Evolutionary conservation across 306 rosid species (phyloP).

Genomic region (Crataegus laevigata): DNA sequence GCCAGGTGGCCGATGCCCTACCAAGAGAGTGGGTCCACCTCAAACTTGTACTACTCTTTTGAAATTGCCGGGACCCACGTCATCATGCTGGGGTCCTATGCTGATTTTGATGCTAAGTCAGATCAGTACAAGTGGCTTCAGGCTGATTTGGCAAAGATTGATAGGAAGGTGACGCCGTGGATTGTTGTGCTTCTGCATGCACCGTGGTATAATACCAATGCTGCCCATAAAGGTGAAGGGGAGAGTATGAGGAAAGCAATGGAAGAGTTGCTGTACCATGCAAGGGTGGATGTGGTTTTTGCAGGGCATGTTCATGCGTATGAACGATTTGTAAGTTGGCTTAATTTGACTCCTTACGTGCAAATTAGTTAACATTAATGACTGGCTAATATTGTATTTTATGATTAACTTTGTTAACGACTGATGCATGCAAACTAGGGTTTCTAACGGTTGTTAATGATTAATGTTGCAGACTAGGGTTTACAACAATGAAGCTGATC

Average conservation of each 20-base stretch:
- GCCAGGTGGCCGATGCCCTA: conserved; percentile 68
- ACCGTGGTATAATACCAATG: conserved; percentile 73
- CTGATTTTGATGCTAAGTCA: conserved; percentile 33
- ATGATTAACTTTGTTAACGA: neutral
- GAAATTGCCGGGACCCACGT: conserved; percentile 39
- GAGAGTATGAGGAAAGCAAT: conserved; percentile 61
- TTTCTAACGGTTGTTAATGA: neutral
- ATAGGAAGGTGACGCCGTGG: conserved; percentile 55
- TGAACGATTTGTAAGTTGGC: conserved; percentile 58
- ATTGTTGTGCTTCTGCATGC: conserved; percentile 52
- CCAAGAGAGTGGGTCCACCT: conserved; percentile 48
- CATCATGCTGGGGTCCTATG: conserved; percentile 64
- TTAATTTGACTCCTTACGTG: neutral
- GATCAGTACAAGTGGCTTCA: conserved; percentile 53
- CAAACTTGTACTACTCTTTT: conserved; percentile 66
- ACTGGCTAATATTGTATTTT: neutral
- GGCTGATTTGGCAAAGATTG: conserved; percentile 37
- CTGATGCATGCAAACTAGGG: neutral
- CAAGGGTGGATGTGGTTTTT: conserved; percentile 56
- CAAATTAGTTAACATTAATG: neutral
- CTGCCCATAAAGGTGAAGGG: conserved; percentile 82
- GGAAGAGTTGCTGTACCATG: conserved; percentile 48
- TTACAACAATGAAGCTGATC: conserved; percentile 39
- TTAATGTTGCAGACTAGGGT: conserved; percentile 43
- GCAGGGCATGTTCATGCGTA: conserved; percentile 84